These are phyloP conservation scores for Penicillium waksmanii DNA, from an alignment of 495 filamentous ascomycete species.

Conservation along the genomic window DNA sequence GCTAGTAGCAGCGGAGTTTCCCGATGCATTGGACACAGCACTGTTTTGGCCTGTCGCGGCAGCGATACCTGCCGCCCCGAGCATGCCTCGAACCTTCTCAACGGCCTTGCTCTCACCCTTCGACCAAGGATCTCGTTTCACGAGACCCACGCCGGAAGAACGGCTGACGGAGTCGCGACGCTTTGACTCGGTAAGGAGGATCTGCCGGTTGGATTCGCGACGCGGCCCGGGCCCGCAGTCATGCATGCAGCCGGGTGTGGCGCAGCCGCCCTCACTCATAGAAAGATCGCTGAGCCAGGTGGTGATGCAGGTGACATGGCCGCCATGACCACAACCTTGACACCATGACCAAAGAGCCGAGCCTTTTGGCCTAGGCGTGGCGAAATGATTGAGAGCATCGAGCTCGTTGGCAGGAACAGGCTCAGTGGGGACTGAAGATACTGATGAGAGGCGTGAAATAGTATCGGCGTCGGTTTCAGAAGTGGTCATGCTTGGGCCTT, in stretches of 20 bases:
- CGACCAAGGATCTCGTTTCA: conserved; percentile 48
- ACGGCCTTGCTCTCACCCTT: conserved; percentile 50
- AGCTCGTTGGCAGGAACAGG: conserved; percentile 31
- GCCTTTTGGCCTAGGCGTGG: conserved; percentile 34
- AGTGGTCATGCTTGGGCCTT: conserved; percentile 9
- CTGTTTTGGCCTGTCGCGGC: conserved; percentile 26
- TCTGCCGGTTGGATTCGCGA: conserved; percentile 48
- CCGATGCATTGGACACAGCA: conserved; percentile 28
- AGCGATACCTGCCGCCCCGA: conserved; percentile 36
- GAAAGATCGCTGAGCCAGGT: conserved; percentile 63
- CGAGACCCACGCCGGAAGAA: conserved; percentile 39
- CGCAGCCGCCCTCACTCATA: conserved; percentile 70
- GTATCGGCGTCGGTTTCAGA: conserved; percentile 25
- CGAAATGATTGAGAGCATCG: conserved; percentile 13
- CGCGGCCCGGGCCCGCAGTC: conserved; percentile 69
- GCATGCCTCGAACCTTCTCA: conserved; percentile 53
- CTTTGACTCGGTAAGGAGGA: conserved; percentile 40
- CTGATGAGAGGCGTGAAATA: conserved; percentile 30
- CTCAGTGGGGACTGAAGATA: conserved; percentile 39
- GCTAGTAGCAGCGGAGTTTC: conserved; percentile 25
- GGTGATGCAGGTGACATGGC: conserved; percentile 68
- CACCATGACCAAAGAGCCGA: conserved; percentile 68
- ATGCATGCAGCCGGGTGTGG: conserved; percentile 72
- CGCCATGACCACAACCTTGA: conserved; percentile 74
- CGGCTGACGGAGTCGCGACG: conserved; percentile 42